Conservation (phyloP, 768 basidiomycete genomes). For the Serendipita vermifera region DNA sequence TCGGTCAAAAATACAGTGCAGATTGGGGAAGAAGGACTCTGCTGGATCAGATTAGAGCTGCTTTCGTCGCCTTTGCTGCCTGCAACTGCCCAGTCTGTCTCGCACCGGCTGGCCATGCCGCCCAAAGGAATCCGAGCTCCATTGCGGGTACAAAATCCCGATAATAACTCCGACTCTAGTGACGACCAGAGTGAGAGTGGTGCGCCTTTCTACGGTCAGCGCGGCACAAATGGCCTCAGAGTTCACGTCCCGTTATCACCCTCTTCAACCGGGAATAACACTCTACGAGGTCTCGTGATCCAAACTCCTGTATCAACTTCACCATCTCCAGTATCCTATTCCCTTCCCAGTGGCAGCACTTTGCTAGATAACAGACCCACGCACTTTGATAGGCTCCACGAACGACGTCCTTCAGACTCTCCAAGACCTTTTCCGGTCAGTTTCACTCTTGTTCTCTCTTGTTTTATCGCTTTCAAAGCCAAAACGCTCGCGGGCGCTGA, state of each 20-base stretch:
- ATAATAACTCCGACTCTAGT: background rate
- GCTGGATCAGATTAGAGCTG: background rate
- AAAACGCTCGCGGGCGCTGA: slow-evolving; percentile 5
- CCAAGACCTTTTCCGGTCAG: background rate
- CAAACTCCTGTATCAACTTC: background rate
- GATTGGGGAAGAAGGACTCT: background rate
- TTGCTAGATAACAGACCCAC: slow-evolving; percentile 1
- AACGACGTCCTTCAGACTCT: slow-evolving; percentile 6
- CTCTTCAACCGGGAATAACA: background rate
- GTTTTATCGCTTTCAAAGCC: background rate
- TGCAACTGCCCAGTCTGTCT: background rate
- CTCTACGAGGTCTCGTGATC: background rate
- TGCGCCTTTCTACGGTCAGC: background rate
- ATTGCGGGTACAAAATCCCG: slow-evolving; percentile 8
- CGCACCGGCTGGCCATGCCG: slow-evolving; percentile 9
- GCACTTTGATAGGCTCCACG: slow-evolving; percentile 5
- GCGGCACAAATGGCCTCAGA: background rate
- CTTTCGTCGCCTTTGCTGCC: no score
- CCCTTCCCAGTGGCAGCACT: slow-evolving; percentile 1
- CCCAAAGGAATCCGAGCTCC: background rate
- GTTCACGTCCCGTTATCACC: background rate
- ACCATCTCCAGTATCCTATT: background rate
- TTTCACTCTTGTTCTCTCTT: background rate
- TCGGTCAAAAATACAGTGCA: background rate
- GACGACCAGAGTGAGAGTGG: slow-evolving; percentile 1